Base-by-base conservation (phyloP, 495 filamentous ascomycete species). In the Baudoinia panamericana region DNA sequence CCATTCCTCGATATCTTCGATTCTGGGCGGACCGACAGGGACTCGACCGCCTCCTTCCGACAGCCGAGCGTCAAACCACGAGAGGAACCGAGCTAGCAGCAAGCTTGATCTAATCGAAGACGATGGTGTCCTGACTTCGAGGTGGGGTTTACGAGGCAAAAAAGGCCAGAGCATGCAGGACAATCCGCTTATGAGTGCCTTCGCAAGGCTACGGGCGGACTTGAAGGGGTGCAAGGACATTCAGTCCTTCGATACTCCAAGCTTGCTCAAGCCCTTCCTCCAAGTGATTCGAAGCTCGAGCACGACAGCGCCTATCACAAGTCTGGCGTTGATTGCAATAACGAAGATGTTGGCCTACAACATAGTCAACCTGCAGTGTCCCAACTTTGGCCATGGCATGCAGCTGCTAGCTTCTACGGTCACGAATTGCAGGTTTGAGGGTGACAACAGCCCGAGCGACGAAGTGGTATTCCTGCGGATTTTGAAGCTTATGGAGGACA, bases 81-180 rank as follows among this genome's bases (percentile, higher is more conserved):
- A 52, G 5, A 15, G 48, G 11, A 43, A 28, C 10, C 30, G 48
- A 15, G 43, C 43, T 10, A 51, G 54, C 26, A 52, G 50, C 18
- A 54, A 58, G 26, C 48, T 56, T 26, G 51, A 54, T 21, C 36
- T 50, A 19, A 48, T 47, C 18, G 47, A 46, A 7, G 61, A 60
- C 34, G 71, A 74, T 48, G 71, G 69, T 58, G 62, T 55, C 10
- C 54, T 75, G 52, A 71, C 68, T 32, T 77, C 72, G 57, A 59
- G 72, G 58, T 99, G 90, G 90, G 90, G 90, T 1, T 59, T 95
- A 43, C 69, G 92, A 51, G 90, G 90, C 36, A 95, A 93, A 75
- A 94, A 86, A 60, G 92, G 90, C 24, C 92, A 86, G 71, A 95
- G 86, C 64, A 82, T 95, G 71, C 84, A 94, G 67, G 90, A 99